Evolutionary conservation across 805 yeast species (phyloP), one percentile per base, ranked within the genome.

Genomic region (Ogataea wickerhamii): DNA sequence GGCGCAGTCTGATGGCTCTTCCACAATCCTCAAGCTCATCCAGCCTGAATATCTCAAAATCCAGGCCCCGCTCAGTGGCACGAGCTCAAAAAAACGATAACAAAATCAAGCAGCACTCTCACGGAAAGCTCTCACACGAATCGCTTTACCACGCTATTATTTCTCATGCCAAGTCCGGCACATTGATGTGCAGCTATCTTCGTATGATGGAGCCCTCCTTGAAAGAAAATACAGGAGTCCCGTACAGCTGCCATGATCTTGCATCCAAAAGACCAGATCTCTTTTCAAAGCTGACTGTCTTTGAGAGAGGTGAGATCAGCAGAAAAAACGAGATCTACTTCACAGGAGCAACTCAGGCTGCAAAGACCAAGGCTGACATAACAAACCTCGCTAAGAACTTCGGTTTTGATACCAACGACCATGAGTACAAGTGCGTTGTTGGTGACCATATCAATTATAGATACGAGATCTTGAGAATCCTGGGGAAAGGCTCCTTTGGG

Each of bases 401-500:
- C 62, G 89, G 88, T 0, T 84, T 80, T 57, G 94, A 85, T 54
- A 93, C 86, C 53, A 56, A 58, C 8, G 62, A 73, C 10, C 83
- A 86, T 3, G 83, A 85, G 52, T 80, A 83, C 51, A 63, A 65
- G 5, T 66, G 76, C 1, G 51, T 66, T 0, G 54, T 57, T 1
- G 77, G 81, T 8, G 95, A 86, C 53, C 96, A 87, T 47, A 73
- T 87, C 29, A 81, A 81, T 37, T 87, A 79, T 56, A 62, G 94
- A 20, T 87, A 81, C 53, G 79, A 83, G 47, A 76, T 86, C 4
- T 36, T 74, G 16, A 58, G 67, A 2, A 58, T 67, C 1, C 67
- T 87, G 8, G 96, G 96, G 0, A 75, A 73, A 34, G 96, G 96
- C 6, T 78, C 89, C 29, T 87, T 87, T 65, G 96, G 96, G 0